Evolutionary conservation across 257 asterid species (phyloP), one percentile per base, ranked within the genome.

Genomic region (Penstemon barbatus): DNA sequence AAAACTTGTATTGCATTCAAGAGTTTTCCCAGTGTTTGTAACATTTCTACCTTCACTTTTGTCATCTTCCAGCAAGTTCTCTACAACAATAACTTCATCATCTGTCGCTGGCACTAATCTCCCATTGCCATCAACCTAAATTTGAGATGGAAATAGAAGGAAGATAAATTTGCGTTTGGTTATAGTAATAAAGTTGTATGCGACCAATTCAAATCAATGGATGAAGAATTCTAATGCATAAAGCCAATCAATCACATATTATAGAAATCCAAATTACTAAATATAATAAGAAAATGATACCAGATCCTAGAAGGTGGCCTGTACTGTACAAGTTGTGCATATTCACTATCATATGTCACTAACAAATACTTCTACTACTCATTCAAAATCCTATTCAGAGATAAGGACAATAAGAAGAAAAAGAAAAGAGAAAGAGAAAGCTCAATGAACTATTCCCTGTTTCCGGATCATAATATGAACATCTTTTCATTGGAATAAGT

Each of bases 91-190:
- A 74, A 92, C 83, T 71, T 92, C 96, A 78, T 88, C 95, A 40
- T 90, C 92, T 53, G 98, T 92, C 57, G 96, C 98, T n/a, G 98
- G 98, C 44, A 92, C 98, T 80, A 92, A 79, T 76, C 82, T 84
- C 66, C 98, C 98, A 77, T 80, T 70, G 57, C 88, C 96, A 68
- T 90, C 95, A 69, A 92, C 98, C 98, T 92, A 77, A 74, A 64
- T 58, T 75, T 57, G 43, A 70, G 52, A 80, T 49, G 74, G 38
- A 65, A 15, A 65, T 25, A 12, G 54, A 10, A 25, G 15, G 52
- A 54, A 71, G 51, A 65, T 58, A 33, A 51, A 62, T 51, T 19
- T 43, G 10, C 40, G 41, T 39, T 6, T 7, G 8, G 46, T 54
- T 48, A 38, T 41, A 8, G 49, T 37, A 57, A 59, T 66, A 56